Evolutionary conservation across 2,329 filamentous ascomycete species (phyloP).

Genomic region (Talaromyces marneffei): DNA sequence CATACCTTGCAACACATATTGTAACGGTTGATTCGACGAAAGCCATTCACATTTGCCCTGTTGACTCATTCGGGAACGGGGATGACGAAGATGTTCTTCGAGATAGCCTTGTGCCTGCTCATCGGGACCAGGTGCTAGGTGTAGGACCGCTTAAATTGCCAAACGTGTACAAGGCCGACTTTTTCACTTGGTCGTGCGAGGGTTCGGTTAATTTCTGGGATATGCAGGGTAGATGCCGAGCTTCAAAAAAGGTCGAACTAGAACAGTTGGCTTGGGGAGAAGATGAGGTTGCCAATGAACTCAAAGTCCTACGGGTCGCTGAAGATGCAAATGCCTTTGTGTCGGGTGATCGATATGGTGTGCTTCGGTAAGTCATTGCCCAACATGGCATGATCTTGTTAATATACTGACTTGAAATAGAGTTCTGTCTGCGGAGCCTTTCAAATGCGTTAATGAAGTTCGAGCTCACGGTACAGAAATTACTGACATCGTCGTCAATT

Average conservation of each 20-base stretch:
- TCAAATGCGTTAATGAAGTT: slow-evolving; percentile 60
- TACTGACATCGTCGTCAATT: slow-evolving; percentile 69
- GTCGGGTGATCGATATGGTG: slow-evolving; percentile 81
- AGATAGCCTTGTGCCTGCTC: slow-evolving; percentile 46
- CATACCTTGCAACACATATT: slow-evolving; percentile 60
- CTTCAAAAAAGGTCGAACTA: slow-evolving; percentile 60
- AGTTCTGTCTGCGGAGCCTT: slow-evolving; percentile 44
- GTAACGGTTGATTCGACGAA: slow-evolving; percentile 70
- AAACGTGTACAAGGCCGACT: slow-evolving; percentile 61
- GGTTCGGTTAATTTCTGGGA: slow-evolving; percentile 82
- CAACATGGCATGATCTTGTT: not conserved
- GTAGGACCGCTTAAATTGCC: slow-evolving; percentile 59
- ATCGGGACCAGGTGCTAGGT: slow-evolving; percentile 60
- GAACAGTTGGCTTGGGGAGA: slow-evolving; percentile 52
- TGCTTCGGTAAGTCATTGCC: slow-evolving; percentile 51
- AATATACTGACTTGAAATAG: slow-evolving; percentile 24
- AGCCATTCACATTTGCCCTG: slow-evolving; percentile 59
- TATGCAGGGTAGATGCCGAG: slow-evolving; percentile 61
- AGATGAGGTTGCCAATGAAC: slow-evolving; percentile 48
- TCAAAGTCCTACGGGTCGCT: slow-evolving; percentile 55
- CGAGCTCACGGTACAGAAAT: slow-evolving; percentile 86
- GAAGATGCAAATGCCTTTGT: slow-evolving; percentile 61
- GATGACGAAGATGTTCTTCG: slow-evolving; percentile 25
- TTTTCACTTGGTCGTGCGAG: slow-evolving; percentile 82
- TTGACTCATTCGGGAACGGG: slow-evolving; percentile 39